A percentile compares a stretch with the other conserved stretches of the same genome.
Conservation (phyloP, 2,329 filamentous ascomycete genomes). For the Bipolaris gigantea region DNA sequence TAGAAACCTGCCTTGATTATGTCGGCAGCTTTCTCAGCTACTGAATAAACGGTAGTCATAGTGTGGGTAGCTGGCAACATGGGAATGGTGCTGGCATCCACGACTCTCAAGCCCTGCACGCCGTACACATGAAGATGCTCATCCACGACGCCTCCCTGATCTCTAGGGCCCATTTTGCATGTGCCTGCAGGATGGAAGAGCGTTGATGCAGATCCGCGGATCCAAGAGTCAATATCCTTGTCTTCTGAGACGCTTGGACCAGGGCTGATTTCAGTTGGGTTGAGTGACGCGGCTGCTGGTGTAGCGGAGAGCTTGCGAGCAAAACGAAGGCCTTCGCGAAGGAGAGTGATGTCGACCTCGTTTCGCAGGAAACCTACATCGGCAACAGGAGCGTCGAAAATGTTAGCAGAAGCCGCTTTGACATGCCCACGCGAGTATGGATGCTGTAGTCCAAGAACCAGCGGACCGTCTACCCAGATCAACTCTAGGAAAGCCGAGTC, state of each 20-base stretch:
- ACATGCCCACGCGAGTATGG: constrained; percentile 32
- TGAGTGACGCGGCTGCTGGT: constrained; percentile 18
- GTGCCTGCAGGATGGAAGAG: constrained; percentile 34
- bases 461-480: constrained; percentile 23
- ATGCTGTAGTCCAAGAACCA: constrained; percentile 25
- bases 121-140: constrained; percentile 31
- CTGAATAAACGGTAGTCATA: constrained; percentile 26
- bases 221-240: constrained; percentile 20
- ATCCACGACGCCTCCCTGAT: constrained; percentile 35
- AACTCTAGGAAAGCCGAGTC: constrained; percentile 26
- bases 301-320: constrained; percentile 17
- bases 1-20: constrained; percentile 7
- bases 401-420: constrained; percentile 21
- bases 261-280: constrained; percentile 25
- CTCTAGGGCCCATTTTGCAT: constrained; percentile 29
- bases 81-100: constrained; percentile 25
- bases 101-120: constrained; percentile 21
- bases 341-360: constrained; percentile 23
- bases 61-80: constrained; percentile 24
- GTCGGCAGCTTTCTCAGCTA: constrained; percentile 24
- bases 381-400: constrained; percentile 29
- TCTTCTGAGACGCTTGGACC: constrained; percentile 25
- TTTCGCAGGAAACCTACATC: constrained; percentile 31
- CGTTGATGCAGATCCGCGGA: constrained; percentile 19
- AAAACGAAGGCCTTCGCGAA: constrained; percentile 28